Evolutionary conservation across 2,329 filamentous ascomycete species (phyloP).

Genomic region (Seiridium unicorne): DNA sequence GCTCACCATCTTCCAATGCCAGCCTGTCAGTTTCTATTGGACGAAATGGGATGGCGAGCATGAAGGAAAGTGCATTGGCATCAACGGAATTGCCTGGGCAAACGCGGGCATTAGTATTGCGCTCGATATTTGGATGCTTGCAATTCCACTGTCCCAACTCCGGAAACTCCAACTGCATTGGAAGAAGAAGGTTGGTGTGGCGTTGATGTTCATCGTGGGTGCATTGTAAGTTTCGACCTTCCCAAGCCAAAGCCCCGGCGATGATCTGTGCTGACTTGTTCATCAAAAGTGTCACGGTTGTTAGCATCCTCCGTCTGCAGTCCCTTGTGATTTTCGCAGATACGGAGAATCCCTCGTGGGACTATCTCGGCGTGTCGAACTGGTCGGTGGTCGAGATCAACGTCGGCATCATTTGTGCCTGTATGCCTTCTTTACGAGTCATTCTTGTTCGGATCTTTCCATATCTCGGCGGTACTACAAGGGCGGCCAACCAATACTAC

Average conservation of each 20-base stretch:
- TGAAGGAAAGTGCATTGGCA: constrained; percentile 37
- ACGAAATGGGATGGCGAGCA: constrained; percentile 37
- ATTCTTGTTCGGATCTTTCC: constrained; percentile 14
- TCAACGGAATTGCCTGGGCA: constrained; percentile 37
- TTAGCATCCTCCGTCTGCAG: constrained; percentile 12
- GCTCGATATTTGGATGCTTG: constrained; percentile 39
- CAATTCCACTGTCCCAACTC: constrained; percentile 41
- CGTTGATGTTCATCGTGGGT: constrained; percentile 39
- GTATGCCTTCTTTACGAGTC: constrained; percentile 4
- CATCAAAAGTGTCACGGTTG: constrained; percentile 9
- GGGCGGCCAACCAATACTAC: background rate
- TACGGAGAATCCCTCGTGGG: constrained; percentile 10
- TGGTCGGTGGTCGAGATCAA: constrained; percentile 14
- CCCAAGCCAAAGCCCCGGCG: constrained; percentile 29
- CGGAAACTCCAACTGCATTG: constrained; percentile 36
- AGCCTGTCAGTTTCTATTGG: constrained; percentile 39
- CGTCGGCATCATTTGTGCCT: constrained; percentile 6
- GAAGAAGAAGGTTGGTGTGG: constrained; percentile 46
- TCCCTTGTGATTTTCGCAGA: constrained; percentile 10
- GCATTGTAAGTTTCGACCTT: constrained; percentile 33
- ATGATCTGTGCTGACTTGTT: constrained; percentile 24
- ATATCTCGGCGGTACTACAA: background rate
- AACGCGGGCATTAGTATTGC: constrained; percentile 40
- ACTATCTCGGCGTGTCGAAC: constrained; percentile 6
- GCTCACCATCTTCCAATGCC: constrained; percentile 34